Evolutionary conservation across 2,329 filamentous ascomycete species (phyloP).

Genomic region (Thermothelomyces thermophilus): DNA sequence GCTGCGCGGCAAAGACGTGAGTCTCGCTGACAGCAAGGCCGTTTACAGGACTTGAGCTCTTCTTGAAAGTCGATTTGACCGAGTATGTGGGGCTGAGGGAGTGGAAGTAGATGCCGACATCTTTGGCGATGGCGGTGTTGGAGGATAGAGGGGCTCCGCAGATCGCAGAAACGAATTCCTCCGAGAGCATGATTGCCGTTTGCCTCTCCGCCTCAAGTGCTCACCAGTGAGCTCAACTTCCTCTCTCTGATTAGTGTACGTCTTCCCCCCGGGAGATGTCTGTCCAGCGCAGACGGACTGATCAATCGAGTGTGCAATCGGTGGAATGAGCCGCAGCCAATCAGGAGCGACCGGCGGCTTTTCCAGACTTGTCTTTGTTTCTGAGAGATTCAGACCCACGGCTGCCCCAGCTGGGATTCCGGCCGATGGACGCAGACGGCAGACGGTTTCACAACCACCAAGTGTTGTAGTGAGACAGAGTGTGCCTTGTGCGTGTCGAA

Average conservation of each 20-base stretch:
- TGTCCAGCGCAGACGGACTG: neutral
- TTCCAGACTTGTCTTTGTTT: neutral
- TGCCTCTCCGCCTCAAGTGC: neutral
- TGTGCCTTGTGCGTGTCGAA: neutral
- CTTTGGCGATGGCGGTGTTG: constrained; percentile 61
- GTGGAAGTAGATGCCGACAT: constrained; percentile 82
- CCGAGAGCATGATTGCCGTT: constrained; percentile 44
- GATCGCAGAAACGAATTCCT: constrained; percentile 54
- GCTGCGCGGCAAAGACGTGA: constrained; percentile 87
- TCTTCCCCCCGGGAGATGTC: no score
- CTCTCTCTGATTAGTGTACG: no score
- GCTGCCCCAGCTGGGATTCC: neutral
- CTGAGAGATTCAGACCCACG: neutral
- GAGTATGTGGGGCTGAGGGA: constrained; percentile 70
- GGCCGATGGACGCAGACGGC: neutral
- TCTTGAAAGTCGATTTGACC: constrained; percentile 80
- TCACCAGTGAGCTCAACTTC: neutral
- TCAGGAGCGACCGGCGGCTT: neutral
- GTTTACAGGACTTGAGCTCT: constrained; percentile 74
- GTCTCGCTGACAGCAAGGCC: constrained; percentile 72
- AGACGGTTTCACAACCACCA: constrained; percentile 6
- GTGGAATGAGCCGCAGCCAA: neutral
- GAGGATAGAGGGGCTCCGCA: constrained; percentile 51
- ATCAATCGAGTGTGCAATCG: neutral
- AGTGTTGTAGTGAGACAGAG: constrained; percentile 2